A percentile compares a stretch with the other conserved stretches of the same genome.
phyloP scores from a whole-genome alignment of 805 yeast genomes.

The baker's yeast (Saccharomyces cerevisiae) region DNA sequence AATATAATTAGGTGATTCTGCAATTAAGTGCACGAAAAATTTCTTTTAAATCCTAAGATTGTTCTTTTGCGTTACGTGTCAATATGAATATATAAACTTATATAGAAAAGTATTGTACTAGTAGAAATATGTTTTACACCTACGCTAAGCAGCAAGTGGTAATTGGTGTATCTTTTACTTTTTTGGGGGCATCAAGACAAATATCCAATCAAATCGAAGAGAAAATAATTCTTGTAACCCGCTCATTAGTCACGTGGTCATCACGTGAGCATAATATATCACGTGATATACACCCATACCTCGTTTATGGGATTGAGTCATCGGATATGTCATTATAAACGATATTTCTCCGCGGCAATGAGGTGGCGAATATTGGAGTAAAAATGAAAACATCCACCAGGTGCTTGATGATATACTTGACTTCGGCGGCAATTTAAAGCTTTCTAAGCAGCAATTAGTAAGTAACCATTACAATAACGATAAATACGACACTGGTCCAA shows the following conservation, averaged over 20 bases:
- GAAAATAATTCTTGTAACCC: neutral
- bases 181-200: constrained; percentile 1
- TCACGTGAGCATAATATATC: neutral
- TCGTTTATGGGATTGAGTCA: neutral
- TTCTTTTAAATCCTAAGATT: neutral
- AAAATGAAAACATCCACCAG: neutral
- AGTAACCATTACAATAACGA: neutral
- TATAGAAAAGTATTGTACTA: neutral
- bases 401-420: neutral
- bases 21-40: neutral
- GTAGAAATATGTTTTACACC: neutral
- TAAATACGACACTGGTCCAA: neutral
- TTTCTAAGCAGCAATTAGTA: no score
- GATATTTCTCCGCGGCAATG: neutral
- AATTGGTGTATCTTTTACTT: neutral
- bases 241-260: neutral
- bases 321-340: neutral
- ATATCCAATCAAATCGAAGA: neutral
- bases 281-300: neutral
- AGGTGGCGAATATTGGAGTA: neutral
- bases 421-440: neutral
- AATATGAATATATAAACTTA: no score
- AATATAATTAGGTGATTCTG: neutral
- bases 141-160: neutral
- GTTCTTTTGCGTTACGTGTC: neutral